Base-by-base conservation (phyloP, 257 asterid genomes). In the Parsonsia alboflavescens region DNA sequence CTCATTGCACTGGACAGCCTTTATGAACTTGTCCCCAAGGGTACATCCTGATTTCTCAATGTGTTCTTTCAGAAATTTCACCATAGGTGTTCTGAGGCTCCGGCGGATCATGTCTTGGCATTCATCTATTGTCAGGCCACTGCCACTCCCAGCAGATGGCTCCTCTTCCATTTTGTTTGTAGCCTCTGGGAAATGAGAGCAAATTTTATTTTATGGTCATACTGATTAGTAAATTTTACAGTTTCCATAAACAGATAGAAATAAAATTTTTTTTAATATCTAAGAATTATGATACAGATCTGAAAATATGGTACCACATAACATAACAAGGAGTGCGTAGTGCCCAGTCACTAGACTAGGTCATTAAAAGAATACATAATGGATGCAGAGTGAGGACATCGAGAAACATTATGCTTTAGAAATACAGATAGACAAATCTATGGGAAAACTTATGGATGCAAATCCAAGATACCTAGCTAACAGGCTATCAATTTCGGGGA, bases 71-170 rank as follows among this genome's bases (percentile, higher is more conserved):
- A 93, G 83, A 77, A 91, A 86, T 77, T 82, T 88, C 77, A 91
- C 98, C 88, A 63, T 88, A 7, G 98, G 98, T 88, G 96, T 90
- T 87, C 84, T 84, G 76, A 91, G 85, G 76, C 96, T 87, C 79
- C 80, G 80, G 57, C 67, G 82, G 68, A 93, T 91, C 97, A 88
- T 88, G 54, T 76, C 77, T 77, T 88, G 67, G 80, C 96, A 90
- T 73, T 92, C 89, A 26, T 78, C 83, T 72, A 82, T 80, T 9
- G 95, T 71, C 80, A 85, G 42, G 68, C 95, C 91, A 52, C 70
- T 74, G 45, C 69, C 77, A 21, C 53, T 49, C 12, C 26, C 59
- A 36, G 68, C n/a, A 12, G 81, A 28, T 16, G 61, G 71, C 67
- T 26, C 58, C 53, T 63, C 82, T 12, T 36, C 73, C 83, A 79